Base-by-base conservation (phyloP, 106 monocot genomes). In the Acorus calamus region DNA sequence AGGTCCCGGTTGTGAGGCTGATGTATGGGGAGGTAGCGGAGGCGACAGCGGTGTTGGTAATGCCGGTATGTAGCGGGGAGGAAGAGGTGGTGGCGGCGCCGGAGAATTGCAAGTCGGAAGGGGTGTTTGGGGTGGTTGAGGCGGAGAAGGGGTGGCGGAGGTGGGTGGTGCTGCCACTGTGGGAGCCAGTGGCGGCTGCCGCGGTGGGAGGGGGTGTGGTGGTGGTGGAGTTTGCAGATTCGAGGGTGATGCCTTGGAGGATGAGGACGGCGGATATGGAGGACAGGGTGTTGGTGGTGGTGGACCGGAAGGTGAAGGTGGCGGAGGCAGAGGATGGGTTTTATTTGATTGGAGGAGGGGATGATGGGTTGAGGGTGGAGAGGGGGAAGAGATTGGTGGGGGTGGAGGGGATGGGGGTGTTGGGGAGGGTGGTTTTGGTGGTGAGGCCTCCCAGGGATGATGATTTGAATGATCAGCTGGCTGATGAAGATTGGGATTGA, bases 1-100 rank as follows among this genome's bases (percentile, higher is more conserved):
- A 44, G 47, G 49, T 89, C 58, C 77, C 79, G 47, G 89, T 94
- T 47, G 84, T 94, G 61, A 53, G 89, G 69, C 71, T 94, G 66
- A 71, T 63, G 68, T 90, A 90, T 54, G 94, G 89, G 28, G 94
- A 94, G 73, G 66, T 94, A 45, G 74, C 94, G 52, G 94, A 90
- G 75, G 77, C 89, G 50, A 59, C 77, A 11, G 67, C 82, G 4
- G 89, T 94, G 54, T 73, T 56, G 44, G 55, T 94, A 49, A 56
- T 94, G 44, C 94, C 93, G 3, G 86, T 81, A 28, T 73, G 78
- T 51, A 42, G 46, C 8, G 94, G 89, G 2, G 70, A 44, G 47
- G 66, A 54, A 46, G 77, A 66, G 42, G 5, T 94, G n/a, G 74
- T 43, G 3, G 55, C 69, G 45, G 93, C 89, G 46, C 93, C 93